A percentile compares a stretch with the other conserved stretches of the same genome.
These are phyloP conservation scores for Papiliotrema nemorosa DNA, from an alignment of 1,284 basidiomycete genomes.

Conservation along the genomic window DNA sequence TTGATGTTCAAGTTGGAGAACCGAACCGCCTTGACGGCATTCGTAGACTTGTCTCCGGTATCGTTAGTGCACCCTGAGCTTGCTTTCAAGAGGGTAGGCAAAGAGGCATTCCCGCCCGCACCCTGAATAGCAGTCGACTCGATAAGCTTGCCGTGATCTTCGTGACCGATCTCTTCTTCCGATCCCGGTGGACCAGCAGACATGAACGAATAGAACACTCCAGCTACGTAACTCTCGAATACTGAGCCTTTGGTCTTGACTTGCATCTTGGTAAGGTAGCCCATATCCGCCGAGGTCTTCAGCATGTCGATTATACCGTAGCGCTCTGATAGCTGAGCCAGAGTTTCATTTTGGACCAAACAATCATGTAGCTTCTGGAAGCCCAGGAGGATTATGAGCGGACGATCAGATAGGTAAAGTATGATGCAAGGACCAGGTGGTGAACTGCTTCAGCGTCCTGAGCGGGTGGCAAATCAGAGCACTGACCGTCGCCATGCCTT, in stretches of 20 bases:
- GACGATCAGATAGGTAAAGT: background rate
- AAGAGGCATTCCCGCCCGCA: background rate
- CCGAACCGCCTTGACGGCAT: too few species aligned
- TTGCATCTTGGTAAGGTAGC: slow-evolving; percentile 10
- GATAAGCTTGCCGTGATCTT: background rate
- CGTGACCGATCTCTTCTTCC: background rate
- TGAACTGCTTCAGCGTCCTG: background rate
- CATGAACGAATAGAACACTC: slow-evolving; percentile 34
- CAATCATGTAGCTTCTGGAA: slow-evolving; percentile 31
- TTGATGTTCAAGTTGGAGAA: too few species aligned
- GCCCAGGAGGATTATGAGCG: background rate
- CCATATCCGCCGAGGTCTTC: slow-evolving; percentile 11
- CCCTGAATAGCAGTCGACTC: background rate
- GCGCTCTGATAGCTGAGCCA: slow-evolving; percentile 27
- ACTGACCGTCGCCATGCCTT: slow-evolving; percentile 24
- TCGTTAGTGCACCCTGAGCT: background rate
- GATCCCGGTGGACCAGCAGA: background rate
- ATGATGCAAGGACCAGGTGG: background rate
- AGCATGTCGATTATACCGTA: slow-evolving; percentile 25
- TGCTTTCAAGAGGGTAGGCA: background rate
- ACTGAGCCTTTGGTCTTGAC: slow-evolving; percentile 26
- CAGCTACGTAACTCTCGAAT: slow-evolving; percentile 41
- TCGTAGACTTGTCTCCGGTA: too few species aligned
- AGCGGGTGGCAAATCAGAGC: background rate
- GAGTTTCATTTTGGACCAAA: slow-evolving; percentile 31